A percentile compares a stretch with the other conserved stretches of the same genome.
Conservation (phyloP, 148 eudicot species). For the Rhododendron vialii region DNA sequence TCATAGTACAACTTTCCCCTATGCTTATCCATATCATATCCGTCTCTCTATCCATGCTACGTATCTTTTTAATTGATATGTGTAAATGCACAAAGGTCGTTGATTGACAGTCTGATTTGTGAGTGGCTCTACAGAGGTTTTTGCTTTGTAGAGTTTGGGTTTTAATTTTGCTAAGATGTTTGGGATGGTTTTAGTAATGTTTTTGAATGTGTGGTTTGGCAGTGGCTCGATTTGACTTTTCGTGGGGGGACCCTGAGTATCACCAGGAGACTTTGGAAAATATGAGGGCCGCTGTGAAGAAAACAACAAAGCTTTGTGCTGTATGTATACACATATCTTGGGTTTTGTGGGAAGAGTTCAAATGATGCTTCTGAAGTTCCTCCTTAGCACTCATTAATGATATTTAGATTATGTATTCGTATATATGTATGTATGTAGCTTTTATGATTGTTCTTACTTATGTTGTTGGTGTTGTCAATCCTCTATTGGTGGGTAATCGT, state of each 20-base stretch:
- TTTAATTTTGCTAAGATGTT: neutral
- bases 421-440: neutral
- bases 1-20: neutral
- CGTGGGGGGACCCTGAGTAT: conserved; percentile 75
- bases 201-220: conserved; percentile 12
- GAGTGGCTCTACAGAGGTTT: neutral
- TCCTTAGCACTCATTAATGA: neutral
- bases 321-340: conserved; percentile 45
- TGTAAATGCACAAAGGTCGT: neutral
- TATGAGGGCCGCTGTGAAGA: conserved; percentile 74
- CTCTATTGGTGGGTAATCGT: neutral
- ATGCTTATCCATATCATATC: neutral
- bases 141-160: neutral
- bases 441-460: neutral
- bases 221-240: conserved; percentile 97
- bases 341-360: neutral
- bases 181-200: neutral
- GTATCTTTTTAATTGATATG: neutral
- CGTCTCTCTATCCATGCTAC: neutral
- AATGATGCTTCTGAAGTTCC: neutral
- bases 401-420: neutral
- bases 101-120: neutral
- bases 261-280: conserved; percentile 90
- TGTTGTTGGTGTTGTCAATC: neutral
- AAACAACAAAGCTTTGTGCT: conserved; percentile 87